phyloP scores from a whole-genome alignment of 768 basidiomycete genomes.

The Pilatotrama ljubarskyi region DNA sequence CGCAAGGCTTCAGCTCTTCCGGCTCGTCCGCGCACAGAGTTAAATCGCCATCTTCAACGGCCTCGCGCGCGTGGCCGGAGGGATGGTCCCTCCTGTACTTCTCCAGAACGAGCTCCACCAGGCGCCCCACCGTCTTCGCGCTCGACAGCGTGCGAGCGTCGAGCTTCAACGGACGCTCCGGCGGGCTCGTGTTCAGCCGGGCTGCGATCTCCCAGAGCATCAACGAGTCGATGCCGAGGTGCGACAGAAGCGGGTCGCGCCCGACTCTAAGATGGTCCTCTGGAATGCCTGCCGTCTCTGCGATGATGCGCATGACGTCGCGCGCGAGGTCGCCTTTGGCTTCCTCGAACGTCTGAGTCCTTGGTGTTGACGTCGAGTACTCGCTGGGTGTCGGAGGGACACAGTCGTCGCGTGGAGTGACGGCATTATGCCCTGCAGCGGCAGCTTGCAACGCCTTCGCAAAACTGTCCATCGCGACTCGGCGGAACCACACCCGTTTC shows the following conservation, averaged over 20 bases:
- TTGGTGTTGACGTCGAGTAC: background rate
- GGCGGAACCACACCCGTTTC: conserved; percentile 59
- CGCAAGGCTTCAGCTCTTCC: background rate
- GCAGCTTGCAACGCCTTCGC: conserved; percentile 7
- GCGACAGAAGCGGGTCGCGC: conserved; percentile 16
- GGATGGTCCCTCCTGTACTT: too few relatives aligned
- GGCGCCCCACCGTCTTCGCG: conserved; percentile 31
- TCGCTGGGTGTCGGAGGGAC: background rate
- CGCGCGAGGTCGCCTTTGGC: background rate
- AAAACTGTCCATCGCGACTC: conserved; percentile 51
- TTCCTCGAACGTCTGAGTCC: background rate
- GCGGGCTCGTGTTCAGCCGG: conserved; percentile 38
- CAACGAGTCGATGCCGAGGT: conserved; percentile 32
- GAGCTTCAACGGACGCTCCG: conserved; percentile 23
- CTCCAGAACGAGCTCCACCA: conserved; percentile 37
- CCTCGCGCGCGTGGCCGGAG: too few relatives aligned
- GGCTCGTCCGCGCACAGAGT: background rate
- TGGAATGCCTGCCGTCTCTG: conserved; percentile 41
- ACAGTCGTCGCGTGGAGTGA: background rate
- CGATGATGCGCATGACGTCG: conserved; percentile 32
- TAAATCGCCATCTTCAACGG: background rate
- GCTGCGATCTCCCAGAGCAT: conserved; percentile 38
- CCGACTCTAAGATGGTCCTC: background rate
- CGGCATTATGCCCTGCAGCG: background rate
- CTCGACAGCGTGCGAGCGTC: background rate